Evolutionary conservation across 2,329 filamentous ascomycete genomes (phyloP).

Genomic region (Phyllosticta ampelicida): DNA sequence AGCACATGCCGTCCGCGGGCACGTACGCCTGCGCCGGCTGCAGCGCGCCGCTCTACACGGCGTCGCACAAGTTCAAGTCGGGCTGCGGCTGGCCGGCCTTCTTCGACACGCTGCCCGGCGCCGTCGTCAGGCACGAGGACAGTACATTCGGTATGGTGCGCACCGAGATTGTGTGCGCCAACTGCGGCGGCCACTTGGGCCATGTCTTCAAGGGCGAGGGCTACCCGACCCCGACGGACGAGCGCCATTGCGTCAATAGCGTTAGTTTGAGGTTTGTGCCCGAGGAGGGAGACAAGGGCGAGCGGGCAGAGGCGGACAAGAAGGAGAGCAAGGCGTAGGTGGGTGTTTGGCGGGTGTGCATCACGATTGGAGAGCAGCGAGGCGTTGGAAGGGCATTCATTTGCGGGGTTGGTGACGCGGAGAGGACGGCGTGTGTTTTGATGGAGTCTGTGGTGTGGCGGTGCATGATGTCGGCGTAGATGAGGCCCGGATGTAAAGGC

Average conservation of each 20-base stretch:
- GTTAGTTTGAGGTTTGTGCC: conserved; percentile 69
- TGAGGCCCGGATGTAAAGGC: too few relatives aligned
- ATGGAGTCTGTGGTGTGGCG: too few relatives aligned
- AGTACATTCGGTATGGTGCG: conserved; percentile 67
- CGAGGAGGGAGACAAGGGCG: conserved; percentile 4
- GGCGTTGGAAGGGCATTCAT: not conserved
- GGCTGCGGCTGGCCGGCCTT: conserved; percentile 98
- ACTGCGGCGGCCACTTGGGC: conserved; percentile 85
- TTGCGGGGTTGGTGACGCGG: too few relatives aligned
- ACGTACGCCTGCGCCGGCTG: conserved; percentile 85
- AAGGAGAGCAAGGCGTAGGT: conserved; percentile 7
- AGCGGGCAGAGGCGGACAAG: not conserved
- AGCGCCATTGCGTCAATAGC: conserved; percentile 95
- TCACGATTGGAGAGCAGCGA: not conserved
- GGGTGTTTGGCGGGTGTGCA: not conserved
- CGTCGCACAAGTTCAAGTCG: conserved; percentile 88
- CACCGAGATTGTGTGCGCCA: conserved; percentile 88
- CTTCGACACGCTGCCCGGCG: conserved; percentile 87
- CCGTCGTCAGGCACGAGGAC: conserved; percentile 75
- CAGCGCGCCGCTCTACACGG: conserved; percentile 79
- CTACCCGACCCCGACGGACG: conserved; percentile 75
- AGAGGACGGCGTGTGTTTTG: too few relatives aligned
- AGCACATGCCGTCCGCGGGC: conserved; percentile 65
- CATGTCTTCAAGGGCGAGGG: conserved; percentile 90
- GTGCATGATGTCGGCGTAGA: too few relatives aligned